phyloP scores from a whole-genome alignment of 2,329 filamentous ascomycete genomes.

The Phyllosticta capitalensis region DNA sequence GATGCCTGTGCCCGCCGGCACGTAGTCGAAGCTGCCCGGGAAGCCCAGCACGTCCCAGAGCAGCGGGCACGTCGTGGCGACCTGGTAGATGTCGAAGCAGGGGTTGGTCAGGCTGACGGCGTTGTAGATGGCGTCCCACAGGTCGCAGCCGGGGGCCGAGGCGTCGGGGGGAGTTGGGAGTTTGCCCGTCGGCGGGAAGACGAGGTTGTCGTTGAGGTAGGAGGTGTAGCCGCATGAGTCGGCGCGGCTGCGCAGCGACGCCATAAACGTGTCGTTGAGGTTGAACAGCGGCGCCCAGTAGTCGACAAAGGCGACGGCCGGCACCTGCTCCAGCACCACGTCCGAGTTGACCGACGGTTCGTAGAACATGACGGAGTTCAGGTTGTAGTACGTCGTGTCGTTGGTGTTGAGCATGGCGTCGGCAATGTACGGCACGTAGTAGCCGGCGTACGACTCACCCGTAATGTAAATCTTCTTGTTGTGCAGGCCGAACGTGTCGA shows the following conservation, averaged over 20 bases:
- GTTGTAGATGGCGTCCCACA: conserved; percentile 31
- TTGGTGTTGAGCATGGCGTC: conserved; percentile 62
- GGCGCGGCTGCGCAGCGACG: conserved; percentile 42
- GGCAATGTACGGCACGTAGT: conserved; percentile 47
- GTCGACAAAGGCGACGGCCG: conserved; percentile 51
- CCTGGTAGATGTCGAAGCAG: conserved; percentile 43
- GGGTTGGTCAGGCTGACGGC: conserved; percentile 37
- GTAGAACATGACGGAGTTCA: conserved; percentile 52
- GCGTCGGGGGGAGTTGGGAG: conserved; percentile 45
- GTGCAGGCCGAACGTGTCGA: conserved; percentile 58
- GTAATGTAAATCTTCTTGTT: conserved; percentile 62
- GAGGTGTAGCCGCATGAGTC: conserved; percentile 53
- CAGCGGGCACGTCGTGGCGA: conserved; percentile 27
- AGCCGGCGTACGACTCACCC: conserved; percentile 51
- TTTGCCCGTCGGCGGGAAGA: conserved; percentile 57
- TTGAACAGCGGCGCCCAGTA: conserved; percentile 52
- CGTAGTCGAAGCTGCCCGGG: conserved; percentile 29
- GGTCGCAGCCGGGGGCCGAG: conserved; percentile 43
- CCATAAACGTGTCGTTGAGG: conserved; percentile 51
- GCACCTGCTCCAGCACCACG: conserved; percentile 42
- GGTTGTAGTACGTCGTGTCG: conserved; percentile 56
- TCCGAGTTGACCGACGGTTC: conserved; percentile 55
- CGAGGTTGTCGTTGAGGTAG: conserved; percentile 52
- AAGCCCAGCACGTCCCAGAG: conserved; percentile 29
- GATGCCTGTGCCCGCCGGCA: conserved; percentile 28